A percentile compares a stretch with the other conserved stretches of the same genome.
Evolutionary conservation across 2,329 filamentous ascomycete species (phyloP).

Genomic region (Decorospora gaudefroyi): DNA sequence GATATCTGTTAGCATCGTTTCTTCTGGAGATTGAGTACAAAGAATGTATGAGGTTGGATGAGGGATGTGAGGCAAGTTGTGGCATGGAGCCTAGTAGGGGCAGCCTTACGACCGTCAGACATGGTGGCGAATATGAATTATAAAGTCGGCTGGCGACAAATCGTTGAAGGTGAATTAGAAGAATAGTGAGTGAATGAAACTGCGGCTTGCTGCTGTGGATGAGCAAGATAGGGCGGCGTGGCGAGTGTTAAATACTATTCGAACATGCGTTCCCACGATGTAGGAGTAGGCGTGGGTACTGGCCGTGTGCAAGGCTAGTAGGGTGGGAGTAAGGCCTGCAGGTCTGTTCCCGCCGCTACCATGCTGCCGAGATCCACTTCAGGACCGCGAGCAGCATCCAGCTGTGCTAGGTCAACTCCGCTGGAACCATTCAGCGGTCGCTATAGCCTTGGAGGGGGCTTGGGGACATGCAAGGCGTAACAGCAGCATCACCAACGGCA

Average conservation of each 20-base stretch:
- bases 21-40: neutral
- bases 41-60: neutral
- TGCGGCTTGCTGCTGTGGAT: conserved; percentile 27
- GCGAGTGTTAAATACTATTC: conserved; percentile 44
- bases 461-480: conserved; percentile 33
- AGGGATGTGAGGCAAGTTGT: neutral
- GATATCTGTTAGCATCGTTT: too few species aligned
- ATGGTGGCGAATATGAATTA: conserved; percentile 44
- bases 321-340: conserved; percentile 31
- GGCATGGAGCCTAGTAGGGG: conserved; percentile 13
- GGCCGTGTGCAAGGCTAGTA: conserved; percentile 34
- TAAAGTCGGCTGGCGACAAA: conserved; percentile 23
- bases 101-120: conserved; percentile 61
- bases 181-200: conserved; percentile 17
- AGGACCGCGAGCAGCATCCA: conserved; percentile 43
- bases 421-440: conserved; percentile 43
- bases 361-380: conserved; percentile 46
- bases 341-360: conserved; percentile 46
- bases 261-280: conserved; percentile 34
- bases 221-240: conserved; percentile 33
- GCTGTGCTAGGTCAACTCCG: conserved; percentile 36
- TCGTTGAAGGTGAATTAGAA: conserved; percentile 7
- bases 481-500: conserved; percentile 33
- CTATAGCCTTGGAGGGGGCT: conserved; percentile 31
- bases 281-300: conserved; percentile 19